Conservation (phyloP, 352 stramenopile species). For the Phytophthora idaei region DNA sequence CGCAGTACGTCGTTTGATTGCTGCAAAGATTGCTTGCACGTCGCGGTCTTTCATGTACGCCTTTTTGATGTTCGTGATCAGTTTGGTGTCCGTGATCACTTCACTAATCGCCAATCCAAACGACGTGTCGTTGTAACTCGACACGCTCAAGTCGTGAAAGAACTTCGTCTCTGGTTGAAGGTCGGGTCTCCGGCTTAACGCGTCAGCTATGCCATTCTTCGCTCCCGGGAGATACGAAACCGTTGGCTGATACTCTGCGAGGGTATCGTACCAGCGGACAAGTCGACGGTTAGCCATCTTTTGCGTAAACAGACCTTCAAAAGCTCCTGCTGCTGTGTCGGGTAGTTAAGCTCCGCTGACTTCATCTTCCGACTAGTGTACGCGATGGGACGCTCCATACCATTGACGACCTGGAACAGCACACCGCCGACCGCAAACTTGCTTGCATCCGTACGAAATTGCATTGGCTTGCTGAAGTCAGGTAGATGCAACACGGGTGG, state of each 20-base stretch:
- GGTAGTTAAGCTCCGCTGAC: slow-evolving; percentile 25
- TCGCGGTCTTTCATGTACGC: too few relatives aligned
- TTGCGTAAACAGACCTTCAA: slow-evolving; percentile 12
- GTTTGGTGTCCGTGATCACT: too few relatives aligned
- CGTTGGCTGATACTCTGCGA: slow-evolving; percentile 15
- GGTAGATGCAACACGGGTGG: slow-evolving; percentile 1
- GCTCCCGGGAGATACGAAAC: neutral
- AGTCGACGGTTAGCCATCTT: slow-evolving; percentile 17
- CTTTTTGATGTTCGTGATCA: too few relatives aligned
- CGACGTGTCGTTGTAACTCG: too few relatives aligned
- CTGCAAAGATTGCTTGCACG: too few relatives aligned
- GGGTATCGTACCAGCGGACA: slow-evolving; percentile 13
- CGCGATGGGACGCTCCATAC: neutral
- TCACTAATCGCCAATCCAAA: too few relatives aligned
- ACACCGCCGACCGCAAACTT: slow-evolving; percentile 11
- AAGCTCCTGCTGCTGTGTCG: slow-evolving; percentile 13
- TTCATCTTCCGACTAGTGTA: slow-evolving; percentile 24
- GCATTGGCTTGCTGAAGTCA: slow-evolving; percentile 5
- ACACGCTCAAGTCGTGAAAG: too few relatives aligned
- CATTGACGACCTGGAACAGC: neutral
- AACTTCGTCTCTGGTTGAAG: too few relatives aligned
- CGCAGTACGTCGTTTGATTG: too few relatives aligned
- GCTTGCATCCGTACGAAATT: slow-evolving; percentile 12
- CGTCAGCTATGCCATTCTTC: too few relatives aligned
- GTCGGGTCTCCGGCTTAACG: too few relatives aligned